Evolutionary conservation across 2,329 filamentous ascomycete species (phyloP), one percentile per base, ranked within the genome.

Genomic region (Phialophora verrucosa): DNA sequence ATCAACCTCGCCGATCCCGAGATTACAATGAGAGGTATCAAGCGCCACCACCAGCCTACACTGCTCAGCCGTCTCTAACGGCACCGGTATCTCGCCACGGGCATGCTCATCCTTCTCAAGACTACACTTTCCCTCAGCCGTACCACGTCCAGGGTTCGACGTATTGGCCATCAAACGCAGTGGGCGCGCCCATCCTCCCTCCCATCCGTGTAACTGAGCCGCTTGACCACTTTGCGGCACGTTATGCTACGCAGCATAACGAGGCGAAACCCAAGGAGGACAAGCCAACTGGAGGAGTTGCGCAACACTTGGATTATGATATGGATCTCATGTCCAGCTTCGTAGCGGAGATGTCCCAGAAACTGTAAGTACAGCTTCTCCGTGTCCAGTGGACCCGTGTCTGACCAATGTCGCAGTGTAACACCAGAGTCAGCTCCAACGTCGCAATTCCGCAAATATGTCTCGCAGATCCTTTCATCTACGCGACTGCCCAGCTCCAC

Each of bases 251-350:
- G 63, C 73, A 75, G 38, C 77, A 76, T 60, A 73, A 70, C 29
- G 76, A 79, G 64, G 73, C 77, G 58, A 75, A 74, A 51, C 77
- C 75, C 29, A 89, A 88, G 77, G 87, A 89, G 73, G 87, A 89
- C 72, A 89, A 88, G 77, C 81, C 86, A n/a, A 86, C 86, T 63
- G 93, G 93, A 77, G 93, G 93, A 74, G 93, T 97, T 47, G 95
- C 93, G 74, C 92, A 92, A 75, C 91, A 96, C 81, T 87, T 97
- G 80, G 93, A 97, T 83, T 97, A 97, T 78, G 93, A 97, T 80
- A 94, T 97, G 88, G 92, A 96, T 77, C 84, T 91, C 78, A 97
- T 97, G 93, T 90, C 92, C 70, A 92, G 96, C 77, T 97, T 96
- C 79, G 93, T 97, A 76, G 90, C 92, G 69, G 91, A 96, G 77